Percentiles rank a stretch among this genome's conserved stretches.
Evolutionary conservation across 805 yeast genomes (phyloP).

Genomic region (Candida lessepsii): DNA sequence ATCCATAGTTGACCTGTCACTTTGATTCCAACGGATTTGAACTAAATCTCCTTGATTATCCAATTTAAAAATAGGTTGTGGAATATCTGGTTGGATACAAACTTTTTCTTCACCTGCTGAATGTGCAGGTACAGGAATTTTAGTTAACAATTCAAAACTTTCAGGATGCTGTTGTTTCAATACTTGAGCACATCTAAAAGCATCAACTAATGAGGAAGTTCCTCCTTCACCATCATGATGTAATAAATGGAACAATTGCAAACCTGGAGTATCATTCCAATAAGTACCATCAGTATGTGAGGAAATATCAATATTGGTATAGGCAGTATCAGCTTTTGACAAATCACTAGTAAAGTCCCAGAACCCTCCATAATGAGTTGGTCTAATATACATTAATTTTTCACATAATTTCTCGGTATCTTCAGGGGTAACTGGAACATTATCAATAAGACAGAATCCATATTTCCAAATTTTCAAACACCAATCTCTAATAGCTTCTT

Average conservation of each 20-base stretch:
- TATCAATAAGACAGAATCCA: constrained; percentile 62
- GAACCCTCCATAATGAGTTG: constrained; percentile 77
- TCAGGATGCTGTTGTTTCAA: constrained; percentile 48
- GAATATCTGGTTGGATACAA: constrained; percentile 55
- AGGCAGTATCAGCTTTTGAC: constrained; percentile 68
- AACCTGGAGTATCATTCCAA: constrained; percentile 71
- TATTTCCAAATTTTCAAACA: constrained; percentile 49
- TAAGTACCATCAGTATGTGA: constrained; percentile 75
- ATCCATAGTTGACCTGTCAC: constrained; percentile 64
- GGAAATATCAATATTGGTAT: constrained; percentile 63
- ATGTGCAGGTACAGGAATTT: constrained; percentile 61
- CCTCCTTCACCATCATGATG: constrained; percentile 69
- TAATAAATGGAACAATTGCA: constrained; percentile 65
- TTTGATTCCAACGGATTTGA: constrained; percentile 71
- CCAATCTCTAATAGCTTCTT: constrained; percentile 54
- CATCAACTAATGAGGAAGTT: constrained; percentile 64
- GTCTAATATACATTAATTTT: constrained; percentile 56
- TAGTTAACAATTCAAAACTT: constrained; percentile 49
- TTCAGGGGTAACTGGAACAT: constrained; percentile 59
- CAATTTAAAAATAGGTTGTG: constrained; percentile 59
- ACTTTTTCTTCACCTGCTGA: constrained; percentile 70
- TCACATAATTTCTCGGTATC: constrained; percentile 59
- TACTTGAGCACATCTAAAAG: constrained; percentile 56
- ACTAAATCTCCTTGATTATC: constrained; percentile 50
- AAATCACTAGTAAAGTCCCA: constrained; percentile 76